Conservation (phyloP, 495 filamentous ascomycete species). For the Neurospora discreta region DNA sequence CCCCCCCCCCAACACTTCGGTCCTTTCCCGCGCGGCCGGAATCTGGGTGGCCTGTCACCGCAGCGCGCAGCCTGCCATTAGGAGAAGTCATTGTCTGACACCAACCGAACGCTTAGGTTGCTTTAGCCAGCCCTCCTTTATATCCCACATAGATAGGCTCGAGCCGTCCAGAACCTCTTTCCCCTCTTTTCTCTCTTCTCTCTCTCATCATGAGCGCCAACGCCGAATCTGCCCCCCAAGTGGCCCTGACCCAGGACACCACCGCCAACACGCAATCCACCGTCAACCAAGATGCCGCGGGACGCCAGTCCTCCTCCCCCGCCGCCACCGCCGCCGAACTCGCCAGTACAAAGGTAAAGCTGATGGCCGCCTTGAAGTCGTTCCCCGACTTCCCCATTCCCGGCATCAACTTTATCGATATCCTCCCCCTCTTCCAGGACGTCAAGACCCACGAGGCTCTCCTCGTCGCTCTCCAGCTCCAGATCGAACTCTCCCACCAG, state of each 20-base stretch:
- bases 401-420: constrained; percentile 96
- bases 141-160: constrained; percentile 13
- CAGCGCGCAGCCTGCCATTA: background rate
- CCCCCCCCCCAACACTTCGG: background rate
- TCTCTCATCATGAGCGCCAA: constrained; percentile 49
- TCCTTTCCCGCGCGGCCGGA: background rate
- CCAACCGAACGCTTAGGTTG: background rate
- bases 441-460: constrained; percentile 64
- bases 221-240: constrained; percentile 20
- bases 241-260: constrained; percentile 8
- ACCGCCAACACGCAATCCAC: constrained; percentile 26
- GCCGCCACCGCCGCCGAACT: constrained; percentile 75
- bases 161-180: constrained; percentile 8
- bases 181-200: constrained; percentile 15
- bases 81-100: background rate
- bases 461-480: constrained; percentile 77
- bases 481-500: constrained; percentile 33
- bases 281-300: constrained; percentile 39
- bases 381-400: constrained; percentile 91
- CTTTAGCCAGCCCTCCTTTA: constrained; percentile 16
- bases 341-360: constrained; percentile 81
- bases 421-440: constrained; percentile 88
- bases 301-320: constrained; percentile 48
- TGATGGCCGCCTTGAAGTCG: constrained; percentile 44
- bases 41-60: background rate